Conservation (phyloP, 495 filamentous ascomycete genomes). For the Podospora appendiculata region DNA sequence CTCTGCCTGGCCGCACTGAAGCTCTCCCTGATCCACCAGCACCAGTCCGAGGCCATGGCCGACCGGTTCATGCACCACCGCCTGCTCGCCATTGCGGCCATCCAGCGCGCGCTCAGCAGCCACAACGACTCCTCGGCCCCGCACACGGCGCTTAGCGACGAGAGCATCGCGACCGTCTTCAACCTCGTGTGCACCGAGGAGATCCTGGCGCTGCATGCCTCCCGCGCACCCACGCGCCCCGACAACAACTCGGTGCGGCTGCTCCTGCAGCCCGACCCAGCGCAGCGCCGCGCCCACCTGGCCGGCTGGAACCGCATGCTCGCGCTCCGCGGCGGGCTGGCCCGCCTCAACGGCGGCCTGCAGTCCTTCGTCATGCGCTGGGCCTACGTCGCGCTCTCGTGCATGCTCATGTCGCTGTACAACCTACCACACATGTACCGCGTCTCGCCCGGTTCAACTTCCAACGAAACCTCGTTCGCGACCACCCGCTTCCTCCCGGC, state of each 20-base stretch:
- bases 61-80: slow-evolving; percentile 14
- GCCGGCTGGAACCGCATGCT: slow-evolving; percentile 9
- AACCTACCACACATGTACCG: slow-evolving; percentile 1
- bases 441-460: not conserved
- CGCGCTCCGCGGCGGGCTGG: slow-evolving; percentile 8
- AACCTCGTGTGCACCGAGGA: slow-evolving; percentile 7
- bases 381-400: slow-evolving; percentile 3
- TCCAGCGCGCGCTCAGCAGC: slow-evolving; percentile 2
- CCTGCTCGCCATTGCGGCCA: slow-evolving; percentile 6
- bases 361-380: slow-evolving; percentile 9
- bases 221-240: not conserved
- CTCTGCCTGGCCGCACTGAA: slow-evolving; percentile 10
- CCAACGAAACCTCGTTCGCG: not conserved
- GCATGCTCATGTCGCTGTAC: slow-evolving; percentile 8
- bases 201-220: slow-evolving; percentile 2
- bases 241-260: not conserved
- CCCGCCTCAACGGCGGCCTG: slow-evolving; percentile 2
- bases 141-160: slow-evolving; percentile 2
- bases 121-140: not conserved
- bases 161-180: slow-evolving; percentile 8
- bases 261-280: slow-evolving; percentile 3
- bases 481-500: not conserved
- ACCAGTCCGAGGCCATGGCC: not conserved
- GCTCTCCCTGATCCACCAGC: slow-evolving; percentile 3
- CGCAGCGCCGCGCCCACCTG: slow-evolving; percentile 5